phyloP scores from a whole-genome alignment of 2,329 filamentous ascomycete genomes.

The Stemphylium lycopersici region DNA sequence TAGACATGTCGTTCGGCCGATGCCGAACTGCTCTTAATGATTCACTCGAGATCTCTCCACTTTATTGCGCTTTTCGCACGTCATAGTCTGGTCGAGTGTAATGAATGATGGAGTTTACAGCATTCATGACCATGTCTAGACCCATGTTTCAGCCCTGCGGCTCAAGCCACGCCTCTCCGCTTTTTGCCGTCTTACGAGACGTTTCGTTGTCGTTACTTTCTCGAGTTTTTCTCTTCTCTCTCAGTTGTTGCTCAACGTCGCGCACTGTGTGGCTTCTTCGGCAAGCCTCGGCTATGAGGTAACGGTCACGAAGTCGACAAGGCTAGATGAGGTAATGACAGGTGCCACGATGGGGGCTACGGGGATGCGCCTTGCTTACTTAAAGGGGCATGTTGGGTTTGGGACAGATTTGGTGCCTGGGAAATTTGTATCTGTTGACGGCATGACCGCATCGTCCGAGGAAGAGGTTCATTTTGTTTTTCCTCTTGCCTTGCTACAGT shows the following conservation, averaged over 20 bases:
- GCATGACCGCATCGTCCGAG: no score
- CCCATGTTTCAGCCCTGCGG: neutral
- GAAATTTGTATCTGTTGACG: neutral
- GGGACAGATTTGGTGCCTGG: neutral
- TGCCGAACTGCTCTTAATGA: neutral
- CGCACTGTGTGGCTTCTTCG: neutral
- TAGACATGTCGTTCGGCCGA: neutral
- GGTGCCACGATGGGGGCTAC: constrained; percentile 25
- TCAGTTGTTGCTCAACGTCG: neutral
- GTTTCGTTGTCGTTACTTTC: neutral
- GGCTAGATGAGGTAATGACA: constrained; percentile 23
- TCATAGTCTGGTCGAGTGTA: no score
- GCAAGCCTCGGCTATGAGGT: neutral
- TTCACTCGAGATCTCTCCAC: constrained; percentile 1
- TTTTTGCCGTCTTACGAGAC: neutral
- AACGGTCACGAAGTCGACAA: neutral
- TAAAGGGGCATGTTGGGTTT: constrained; percentile 22
- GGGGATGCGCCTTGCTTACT: constrained; percentile 22
- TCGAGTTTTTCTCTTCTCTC: neutral
- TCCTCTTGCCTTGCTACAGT: no score
- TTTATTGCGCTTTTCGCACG: neutral
- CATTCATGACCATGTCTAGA: neutral
- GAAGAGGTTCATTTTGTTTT: no score
- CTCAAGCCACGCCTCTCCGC: neutral
- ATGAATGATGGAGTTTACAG: no score